phyloP scores from a whole-genome alignment of 2,329 filamentous ascomycete species.

The Colletotrichum aenigma region DNA sequence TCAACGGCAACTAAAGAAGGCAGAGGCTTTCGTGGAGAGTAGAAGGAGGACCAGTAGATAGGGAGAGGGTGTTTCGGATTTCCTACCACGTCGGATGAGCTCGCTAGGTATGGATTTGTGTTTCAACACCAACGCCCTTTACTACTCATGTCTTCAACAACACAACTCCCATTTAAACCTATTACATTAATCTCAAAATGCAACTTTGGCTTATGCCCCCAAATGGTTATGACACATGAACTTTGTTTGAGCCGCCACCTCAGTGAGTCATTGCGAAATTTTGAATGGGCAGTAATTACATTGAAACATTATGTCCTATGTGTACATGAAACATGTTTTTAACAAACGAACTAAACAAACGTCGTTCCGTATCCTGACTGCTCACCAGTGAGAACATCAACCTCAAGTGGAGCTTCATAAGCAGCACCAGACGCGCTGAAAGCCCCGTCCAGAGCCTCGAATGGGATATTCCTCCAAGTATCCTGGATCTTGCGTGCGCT shows the following conservation, averaged over 20 bases:
- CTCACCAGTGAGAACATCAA: background rate
- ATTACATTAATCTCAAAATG: background rate
- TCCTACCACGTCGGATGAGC: background rate
- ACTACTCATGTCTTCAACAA: background rate
- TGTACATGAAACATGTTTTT: too few species aligned
- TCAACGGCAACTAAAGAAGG: background rate
- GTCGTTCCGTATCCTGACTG: background rate
- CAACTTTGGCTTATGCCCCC: background rate
- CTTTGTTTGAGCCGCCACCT: background rate
- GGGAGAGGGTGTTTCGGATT: background rate
- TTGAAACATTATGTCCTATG: background rate
- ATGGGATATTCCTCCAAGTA: conserved; percentile 25
- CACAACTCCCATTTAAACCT: background rate
- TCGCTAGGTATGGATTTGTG: background rate
- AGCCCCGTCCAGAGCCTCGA: conserved; percentile 28
- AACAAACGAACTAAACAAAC: background rate
- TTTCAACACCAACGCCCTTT: background rate
- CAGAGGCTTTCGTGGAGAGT: background rate
- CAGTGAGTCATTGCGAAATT: rapidly evolving
- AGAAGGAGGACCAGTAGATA: background rate
- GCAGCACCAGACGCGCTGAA: conserved; percentile 19
- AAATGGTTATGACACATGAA: background rate
- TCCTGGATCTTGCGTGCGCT: conserved; percentile 37
- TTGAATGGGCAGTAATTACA: background rate
- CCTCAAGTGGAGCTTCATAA: conserved; percentile 2